A percentile compares a stretch with the other conserved stretches of the same genome.
Evolutionary conservation across 345 rosid species (phyloP).

Genomic region (Zanthoxylum bungeanum): DNA sequence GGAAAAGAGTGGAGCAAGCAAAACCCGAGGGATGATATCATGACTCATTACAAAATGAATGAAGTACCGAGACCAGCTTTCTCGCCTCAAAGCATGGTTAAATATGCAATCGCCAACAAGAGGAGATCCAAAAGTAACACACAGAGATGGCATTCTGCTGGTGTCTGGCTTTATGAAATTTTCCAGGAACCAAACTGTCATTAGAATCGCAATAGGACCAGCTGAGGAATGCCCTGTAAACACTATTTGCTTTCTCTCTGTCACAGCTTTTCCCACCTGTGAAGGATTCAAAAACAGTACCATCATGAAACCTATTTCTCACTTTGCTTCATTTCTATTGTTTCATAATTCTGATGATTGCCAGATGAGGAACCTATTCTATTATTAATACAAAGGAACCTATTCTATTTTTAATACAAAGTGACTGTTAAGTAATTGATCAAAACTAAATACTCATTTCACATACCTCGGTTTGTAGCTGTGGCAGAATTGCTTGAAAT

Average conservation of each 20-base stretch:
- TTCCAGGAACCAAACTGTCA: constrained; percentile 67
- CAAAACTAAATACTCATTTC: neutral
- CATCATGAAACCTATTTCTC: no score
- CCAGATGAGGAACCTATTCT: neutral
- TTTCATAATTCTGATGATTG: neutral
- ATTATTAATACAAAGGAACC: no score
- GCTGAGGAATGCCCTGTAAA: constrained; percentile 88
- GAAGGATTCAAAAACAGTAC: neutral
- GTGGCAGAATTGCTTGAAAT: constrained; percentile 24
- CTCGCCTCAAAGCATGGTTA: constrained; percentile 66
- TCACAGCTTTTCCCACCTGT: constrained; percentile 46
- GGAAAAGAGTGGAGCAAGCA: constrained; percentile 51
- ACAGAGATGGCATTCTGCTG: constrained; percentile 24
- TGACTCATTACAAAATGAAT: constrained; percentile 56
- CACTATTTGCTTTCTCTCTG: constrained; percentile 41
- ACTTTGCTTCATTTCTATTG: neutral
- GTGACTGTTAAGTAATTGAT: neutral
- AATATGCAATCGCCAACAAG: constrained; percentile 57
- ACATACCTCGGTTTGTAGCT: constrained; percentile 40
- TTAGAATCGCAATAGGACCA: constrained; percentile 68
- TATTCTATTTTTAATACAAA: no score
- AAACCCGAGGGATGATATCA: constrained; percentile 70
- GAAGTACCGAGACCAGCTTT: constrained; percentile 63
- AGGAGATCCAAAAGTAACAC: constrained; percentile 89
- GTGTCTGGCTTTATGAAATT: constrained; percentile 6